A percentile compares a stretch with the other conserved stretches of the same genome.
phyloP scores from a whole-genome alignment of 2,329 filamentous ascomycete genomes.

The Sarocladiaceae sp. region DNA sequence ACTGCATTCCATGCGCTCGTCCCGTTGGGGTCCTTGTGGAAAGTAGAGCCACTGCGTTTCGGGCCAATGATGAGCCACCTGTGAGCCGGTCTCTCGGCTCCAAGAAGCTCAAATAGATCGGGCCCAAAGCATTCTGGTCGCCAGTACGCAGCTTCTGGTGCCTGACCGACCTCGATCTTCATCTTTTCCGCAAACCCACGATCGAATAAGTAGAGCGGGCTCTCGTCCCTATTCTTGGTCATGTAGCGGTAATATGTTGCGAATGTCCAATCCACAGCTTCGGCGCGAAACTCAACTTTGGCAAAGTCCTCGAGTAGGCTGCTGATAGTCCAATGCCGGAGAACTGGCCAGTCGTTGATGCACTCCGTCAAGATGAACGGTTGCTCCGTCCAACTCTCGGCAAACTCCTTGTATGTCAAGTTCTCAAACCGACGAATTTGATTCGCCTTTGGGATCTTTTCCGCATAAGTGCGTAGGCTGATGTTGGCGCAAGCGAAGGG shows the following conservation, averaged over 20 bases:
- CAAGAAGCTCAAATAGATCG: slow-evolving; percentile 78
- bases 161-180: slow-evolving; percentile 54
- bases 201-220: slow-evolving; percentile 89
- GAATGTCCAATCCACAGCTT: slow-evolving; percentile 89
- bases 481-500: slow-evolving; percentile 87
- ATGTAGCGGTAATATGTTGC: slow-evolving; percentile 79
- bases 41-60: slow-evolving; percentile 81
- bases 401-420: slow-evolving; percentile 67
- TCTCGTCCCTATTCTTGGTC: slow-evolving; percentile 73
- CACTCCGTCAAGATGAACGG: slow-evolving; percentile 84
- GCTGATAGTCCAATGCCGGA: slow-evolving; percentile 66
- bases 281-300: slow-evolving; percentile 71
- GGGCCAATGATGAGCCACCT: slow-evolving; percentile 92
- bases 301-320: slow-evolving; percentile 58
- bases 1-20: slow-evolving; percentile 92
- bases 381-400: slow-evolving; percentile 65
- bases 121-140: slow-evolving; percentile 77
- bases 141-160: slow-evolving; percentile 59
- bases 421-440: slow-evolving; percentile 63
- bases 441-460: slow-evolving; percentile 66
- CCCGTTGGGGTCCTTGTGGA: slow-evolving; percentile 76
- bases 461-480: slow-evolving; percentile 56
- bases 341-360: slow-evolving; percentile 76
- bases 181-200: slow-evolving; percentile 83
- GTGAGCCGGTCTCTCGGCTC: slow-evolving; percentile 72